Conservation (phyloP, 208 protist species). For the Acanthamoeba triangularis region DNA sequence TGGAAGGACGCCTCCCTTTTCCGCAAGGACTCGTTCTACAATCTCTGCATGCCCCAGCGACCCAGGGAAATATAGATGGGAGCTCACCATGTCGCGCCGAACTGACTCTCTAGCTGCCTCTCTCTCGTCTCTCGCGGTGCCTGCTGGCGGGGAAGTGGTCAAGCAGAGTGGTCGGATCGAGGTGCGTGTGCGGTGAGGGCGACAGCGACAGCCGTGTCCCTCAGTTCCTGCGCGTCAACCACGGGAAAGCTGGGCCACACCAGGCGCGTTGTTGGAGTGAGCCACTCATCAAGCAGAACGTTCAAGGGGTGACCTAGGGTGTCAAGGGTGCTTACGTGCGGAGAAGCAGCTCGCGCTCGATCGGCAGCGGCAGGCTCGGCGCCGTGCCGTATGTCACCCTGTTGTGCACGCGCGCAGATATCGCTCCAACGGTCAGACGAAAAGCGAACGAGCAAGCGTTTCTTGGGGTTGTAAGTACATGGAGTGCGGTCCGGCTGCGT, state of each 20-base stretch:
- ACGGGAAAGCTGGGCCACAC: too few species aligned
- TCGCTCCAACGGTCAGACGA: too few species aligned
- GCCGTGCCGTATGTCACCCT: background rate
- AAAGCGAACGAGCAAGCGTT: background rate
- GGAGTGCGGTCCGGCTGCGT: conserved; percentile 80
- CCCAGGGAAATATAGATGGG: conserved; percentile 76
- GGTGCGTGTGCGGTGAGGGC: too few species aligned
- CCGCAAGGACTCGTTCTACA: conserved; percentile 95
- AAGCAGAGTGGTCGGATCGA: too few species aligned
- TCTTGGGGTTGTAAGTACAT: background rate
- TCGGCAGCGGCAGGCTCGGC: background rate
- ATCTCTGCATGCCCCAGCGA: conserved; percentile 95
- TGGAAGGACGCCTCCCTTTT: conserved; percentile 96
- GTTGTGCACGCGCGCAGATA: background rate
- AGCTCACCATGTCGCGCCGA: background rate
- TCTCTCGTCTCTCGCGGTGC: too few species aligned
- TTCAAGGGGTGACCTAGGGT: too few species aligned
- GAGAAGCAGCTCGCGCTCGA: background rate
- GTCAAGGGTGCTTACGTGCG: background rate
- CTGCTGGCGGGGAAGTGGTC: too few species aligned
- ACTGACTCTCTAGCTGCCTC: too few species aligned
- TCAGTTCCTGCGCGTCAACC: too few species aligned
- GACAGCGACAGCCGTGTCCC: too few species aligned
- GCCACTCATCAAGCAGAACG: too few species aligned
- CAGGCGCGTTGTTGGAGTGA: too few species aligned